Evolutionary conservation across 2,329 filamentous ascomycete genomes (phyloP).

Genomic region (Fusarium sp.): DNA sequence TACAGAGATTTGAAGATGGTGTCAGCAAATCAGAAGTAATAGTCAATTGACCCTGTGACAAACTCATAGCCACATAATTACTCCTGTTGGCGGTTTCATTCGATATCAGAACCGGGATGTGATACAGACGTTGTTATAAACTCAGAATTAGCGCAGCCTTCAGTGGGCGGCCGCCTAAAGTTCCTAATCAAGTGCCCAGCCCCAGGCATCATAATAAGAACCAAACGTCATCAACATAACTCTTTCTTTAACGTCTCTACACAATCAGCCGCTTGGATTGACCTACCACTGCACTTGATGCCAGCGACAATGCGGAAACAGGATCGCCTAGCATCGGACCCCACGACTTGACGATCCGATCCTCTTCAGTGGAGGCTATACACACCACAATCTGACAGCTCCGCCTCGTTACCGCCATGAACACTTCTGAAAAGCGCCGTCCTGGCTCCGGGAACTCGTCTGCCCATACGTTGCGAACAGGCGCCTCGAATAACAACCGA

Average conservation of each 20-base stretch:
- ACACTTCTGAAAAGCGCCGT: constrained; percentile 59
- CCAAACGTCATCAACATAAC: constrained; percentile 29
- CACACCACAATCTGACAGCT: constrained; percentile 16
- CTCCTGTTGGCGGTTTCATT: neutral
- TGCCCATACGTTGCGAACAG: constrained; percentile 30
- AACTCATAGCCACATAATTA: neutral
- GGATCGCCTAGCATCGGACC: constrained; percentile 42
- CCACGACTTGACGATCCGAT: constrained; percentile 46
- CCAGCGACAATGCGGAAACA: constrained; percentile 48
- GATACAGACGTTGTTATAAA: constrained; percentile 4
- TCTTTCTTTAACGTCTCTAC: neutral
- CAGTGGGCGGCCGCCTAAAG: constrained; percentile 33
- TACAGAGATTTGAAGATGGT: neutral
- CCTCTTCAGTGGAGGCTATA: constrained; percentile 28
- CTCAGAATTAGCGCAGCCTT: constrained; percentile 22
- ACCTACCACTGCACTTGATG: constrained; percentile 26
- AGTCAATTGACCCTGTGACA: neutral
- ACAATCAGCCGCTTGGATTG: neutral
- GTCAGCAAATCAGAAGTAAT: too few species aligned
- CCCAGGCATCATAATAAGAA: constrained; percentile 38
- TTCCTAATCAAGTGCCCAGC: neutral
- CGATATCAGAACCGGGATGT: constrained; percentile 3
- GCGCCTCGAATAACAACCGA: constrained; percentile 48
- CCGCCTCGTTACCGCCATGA: constrained; percentile 48
- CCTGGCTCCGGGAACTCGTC: constrained; percentile 45